Conservation (phyloP, 192 early-diverging fungal genomes). For the Umbelopsis sp. region DNA sequence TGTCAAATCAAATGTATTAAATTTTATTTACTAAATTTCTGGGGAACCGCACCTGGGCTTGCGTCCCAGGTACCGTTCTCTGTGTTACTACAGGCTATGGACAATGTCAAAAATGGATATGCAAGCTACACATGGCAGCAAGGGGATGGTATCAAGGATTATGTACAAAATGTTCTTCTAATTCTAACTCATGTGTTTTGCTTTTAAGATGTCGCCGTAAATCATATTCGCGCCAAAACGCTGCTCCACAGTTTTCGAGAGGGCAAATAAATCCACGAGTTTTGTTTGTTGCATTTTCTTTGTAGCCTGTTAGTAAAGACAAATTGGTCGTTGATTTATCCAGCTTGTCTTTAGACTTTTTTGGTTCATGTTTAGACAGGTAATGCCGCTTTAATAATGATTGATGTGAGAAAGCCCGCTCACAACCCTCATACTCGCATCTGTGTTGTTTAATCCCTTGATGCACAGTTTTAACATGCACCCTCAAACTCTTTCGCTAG, state of each 20-base stretch:
- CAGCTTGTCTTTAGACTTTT: background rate
- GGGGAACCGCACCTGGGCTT: background rate
- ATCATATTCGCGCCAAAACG: slow-evolving; percentile 21
- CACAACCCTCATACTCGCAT: slow-evolving; percentile 38
- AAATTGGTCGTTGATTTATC: background rate
- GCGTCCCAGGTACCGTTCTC: background rate
- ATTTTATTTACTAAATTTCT: background rate
- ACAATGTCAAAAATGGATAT: background rate
- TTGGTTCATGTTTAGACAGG: background rate
- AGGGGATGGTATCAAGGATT: background rate
- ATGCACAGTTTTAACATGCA: slow-evolving; percentile 12
- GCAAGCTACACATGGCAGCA: background rate
- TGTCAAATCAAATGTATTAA: no score
- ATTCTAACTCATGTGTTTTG: slow-evolving; percentile 1
- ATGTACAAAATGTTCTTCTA: background rate
- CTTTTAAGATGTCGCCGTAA: slow-evolving; percentile 28
- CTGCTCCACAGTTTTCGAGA: slow-evolving; percentile 21
- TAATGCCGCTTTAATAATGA: slow-evolving; percentile 25
- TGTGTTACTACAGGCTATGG: background rate
- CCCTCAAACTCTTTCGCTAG: background rate
- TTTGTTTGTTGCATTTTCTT: slow-evolving; percentile 16
- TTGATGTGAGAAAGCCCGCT: slow-evolving; percentile 29
- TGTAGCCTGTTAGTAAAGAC: slow-evolving; percentile 17
- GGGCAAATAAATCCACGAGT: slow-evolving; percentile 19
- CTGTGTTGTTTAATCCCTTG: slow-evolving; percentile 15